Evolutionary conservation across 768 basidiomycete genomes (phyloP), one percentile per base, ranked within the genome.

Genomic region (Phaeotremella fagi): DNA sequence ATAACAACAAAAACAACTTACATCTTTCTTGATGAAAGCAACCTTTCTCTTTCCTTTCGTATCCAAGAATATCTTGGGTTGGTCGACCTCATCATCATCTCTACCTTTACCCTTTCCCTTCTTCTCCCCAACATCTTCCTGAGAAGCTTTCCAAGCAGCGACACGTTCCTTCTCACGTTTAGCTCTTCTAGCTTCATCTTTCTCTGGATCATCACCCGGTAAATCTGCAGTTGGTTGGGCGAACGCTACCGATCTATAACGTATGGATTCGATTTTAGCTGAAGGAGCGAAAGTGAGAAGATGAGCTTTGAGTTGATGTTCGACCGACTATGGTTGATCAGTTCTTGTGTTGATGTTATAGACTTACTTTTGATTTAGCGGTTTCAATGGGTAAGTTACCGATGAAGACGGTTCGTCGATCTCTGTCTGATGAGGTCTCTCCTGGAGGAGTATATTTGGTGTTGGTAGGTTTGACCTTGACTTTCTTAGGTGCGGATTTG

Each of bases 241-340:
- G 78, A 97, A 97, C 1, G 91, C 85, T 45, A 95, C 81, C 15
- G 91, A 95, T 47, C 94, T 88, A 79, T 94, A 95, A 37, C 94
- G 88, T 23, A 83, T 81, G 3, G 90, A 91, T 68, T 98, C 94
- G 59, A 95, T 85, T 77, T 87, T 89, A 48, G 88, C 83, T 0
- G 79, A 75, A 2, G 87, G 84, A 14, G 88, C 79, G 57, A 82
- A 80, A 0, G 84, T 76, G 22, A 90, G 78, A 57, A 97, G 80
- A 70, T 92, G 87, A 24, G 81, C 80, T 55, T 83, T 83, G 25
- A 98, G 77, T 59, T 84, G 82, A 70, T 90, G 90, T 60, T 83
- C 81, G 18, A 83, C 66, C 9, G 85, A 79, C 90, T 95, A 60
- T 18, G 38, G 20, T 27, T 27, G n/a, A 16, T 22, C 11, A 43